Conservation (phyloP, 352 stramenopile species). For the Phytophthora boehmeriae region DNA sequence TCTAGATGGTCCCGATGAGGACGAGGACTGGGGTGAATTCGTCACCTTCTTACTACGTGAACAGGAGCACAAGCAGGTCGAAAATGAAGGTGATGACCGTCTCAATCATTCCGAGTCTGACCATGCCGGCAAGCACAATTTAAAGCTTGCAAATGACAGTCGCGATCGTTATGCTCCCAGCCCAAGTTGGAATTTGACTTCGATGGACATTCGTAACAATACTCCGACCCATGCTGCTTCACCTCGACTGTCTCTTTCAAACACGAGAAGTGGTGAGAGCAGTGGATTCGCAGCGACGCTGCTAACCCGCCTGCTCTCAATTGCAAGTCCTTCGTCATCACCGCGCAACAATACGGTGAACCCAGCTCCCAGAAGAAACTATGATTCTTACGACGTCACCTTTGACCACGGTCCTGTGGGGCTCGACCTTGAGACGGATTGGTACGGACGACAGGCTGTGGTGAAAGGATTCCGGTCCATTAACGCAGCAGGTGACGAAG, state of each 20-base stretch:
- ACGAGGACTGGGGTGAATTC: conserved; percentile 72
- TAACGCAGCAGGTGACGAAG: conserved; percentile 48
- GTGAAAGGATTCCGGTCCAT: conserved; percentile 72
- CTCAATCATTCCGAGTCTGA: conserved; percentile 9
- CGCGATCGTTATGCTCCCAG: conserved; percentile 12
- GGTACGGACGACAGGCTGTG: conserved; percentile 73
- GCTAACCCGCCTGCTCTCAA: conserved; percentile 9
- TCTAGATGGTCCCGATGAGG: conserved; percentile 17
- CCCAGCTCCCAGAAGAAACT: conserved; percentile 35
- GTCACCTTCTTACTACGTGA: conserved; percentile 36
- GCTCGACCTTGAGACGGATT: conserved; percentile 75
- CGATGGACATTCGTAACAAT: conserved; percentile 22
- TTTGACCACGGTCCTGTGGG: conserved; percentile 69
- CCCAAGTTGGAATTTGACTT: conserved; percentile 14
- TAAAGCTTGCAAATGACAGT: conserved; percentile 16
- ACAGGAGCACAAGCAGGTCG: conserved; percentile 13
- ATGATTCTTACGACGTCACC: conserved; percentile 75
- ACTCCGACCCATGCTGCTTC: conserved; percentile 30
- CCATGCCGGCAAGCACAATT: conserved; percentile 13
- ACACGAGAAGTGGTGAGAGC: conserved; percentile 9
- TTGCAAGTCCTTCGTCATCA: conserved; percentile 12
- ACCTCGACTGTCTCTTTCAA: conserved; percentile 15
- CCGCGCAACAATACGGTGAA: conserved; percentile 13
- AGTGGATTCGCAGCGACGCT: conserved; percentile 27
- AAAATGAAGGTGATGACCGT: not conserved